Conservation (phyloP, 1,284 basidiomycete genomes). For the Ceratobasidium sp. region DNA sequence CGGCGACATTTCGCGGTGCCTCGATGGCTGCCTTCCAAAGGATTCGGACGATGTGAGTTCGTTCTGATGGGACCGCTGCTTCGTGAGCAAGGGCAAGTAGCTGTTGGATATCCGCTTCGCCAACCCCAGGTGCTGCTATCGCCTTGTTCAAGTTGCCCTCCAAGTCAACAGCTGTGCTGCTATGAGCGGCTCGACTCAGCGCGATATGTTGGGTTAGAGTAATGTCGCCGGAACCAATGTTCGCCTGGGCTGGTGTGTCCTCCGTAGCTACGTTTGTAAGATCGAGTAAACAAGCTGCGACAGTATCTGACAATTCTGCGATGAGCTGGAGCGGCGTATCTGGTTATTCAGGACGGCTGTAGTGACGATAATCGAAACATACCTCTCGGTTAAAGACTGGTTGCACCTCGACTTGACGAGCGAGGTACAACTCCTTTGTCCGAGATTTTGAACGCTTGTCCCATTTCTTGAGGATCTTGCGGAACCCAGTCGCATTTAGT, state of each 20-base stretch:
- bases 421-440: conserved; percentile 96
- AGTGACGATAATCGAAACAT: conserved; percentile 52
- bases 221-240: conserved; percentile 57
- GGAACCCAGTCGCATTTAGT: conserved; percentile 97
- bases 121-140: conserved; percentile 65
- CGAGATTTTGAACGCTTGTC: conserved; percentile 96
- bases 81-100: conserved; percentile 80
- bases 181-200: conserved; percentile 69
- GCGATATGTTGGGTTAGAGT: conserved; percentile 80
- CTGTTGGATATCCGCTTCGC: conserved; percentile 73
- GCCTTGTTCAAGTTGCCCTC: conserved; percentile 88
- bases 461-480: conserved; percentile 99
- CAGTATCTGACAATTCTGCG: conserved; percentile 94
- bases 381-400: conserved; percentile 98
- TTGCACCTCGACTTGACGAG: conserved; percentile 97
- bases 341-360: conserved; percentile 13
- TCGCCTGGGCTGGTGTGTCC: conserved; percentile 19
- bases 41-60: conserved; percentile 81
- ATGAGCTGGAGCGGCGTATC: conserved; percentile 73
- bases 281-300: conserved; percentile 92
- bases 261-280: conserved; percentile 78
- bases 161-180: conserved; percentile 86
- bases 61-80: conserved; percentile 65
- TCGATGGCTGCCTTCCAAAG: conserved; percentile 92
- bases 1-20: conserved; percentile 77